Percentiles rank a stretch among this genome's conserved stretches.
phyloP scores from a whole-genome alignment of 2,329 filamentous ascomycete genomes.

The Paecilomyces variotii region DNA sequence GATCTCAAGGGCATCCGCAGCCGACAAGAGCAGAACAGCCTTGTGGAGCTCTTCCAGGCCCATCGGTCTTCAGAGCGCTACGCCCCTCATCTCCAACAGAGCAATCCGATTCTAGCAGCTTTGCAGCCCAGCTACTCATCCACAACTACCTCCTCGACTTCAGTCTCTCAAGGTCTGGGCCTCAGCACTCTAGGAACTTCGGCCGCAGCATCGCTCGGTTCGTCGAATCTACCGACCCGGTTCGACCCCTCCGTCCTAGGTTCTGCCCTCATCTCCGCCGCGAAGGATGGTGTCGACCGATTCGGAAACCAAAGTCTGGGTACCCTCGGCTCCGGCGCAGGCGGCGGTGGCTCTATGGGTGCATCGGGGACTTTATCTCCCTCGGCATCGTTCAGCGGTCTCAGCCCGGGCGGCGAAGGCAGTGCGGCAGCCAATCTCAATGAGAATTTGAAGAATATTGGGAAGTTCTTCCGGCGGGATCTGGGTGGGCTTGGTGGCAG shows the following conservation, averaged over 20 bases:
- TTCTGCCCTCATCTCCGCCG: slow-evolving; percentile 79
- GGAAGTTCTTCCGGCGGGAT: slow-evolving; percentile 90
- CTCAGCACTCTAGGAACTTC: slow-evolving; percentile 40
- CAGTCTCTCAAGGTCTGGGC: slow-evolving; percentile 36
- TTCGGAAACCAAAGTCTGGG: slow-evolving; percentile 57
- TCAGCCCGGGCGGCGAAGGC: slow-evolving; percentile 15
- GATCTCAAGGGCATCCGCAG: slow-evolving; percentile 84
- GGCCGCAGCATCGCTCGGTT: slow-evolving; percentile 34
- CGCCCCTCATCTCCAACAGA: slow-evolving; percentile 58
- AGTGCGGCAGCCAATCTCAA: slow-evolving; percentile 64
- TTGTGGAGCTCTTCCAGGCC: slow-evolving; percentile 85
- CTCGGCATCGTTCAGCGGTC: slow-evolving; percentile 10
- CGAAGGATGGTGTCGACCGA: slow-evolving; percentile 71
- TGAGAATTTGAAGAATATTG: slow-evolving; percentile 90
- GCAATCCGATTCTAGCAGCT: slow-evolving; percentile 62
- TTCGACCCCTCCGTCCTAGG: slow-evolving; percentile 81
- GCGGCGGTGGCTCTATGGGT: slow-evolving; percentile 23
- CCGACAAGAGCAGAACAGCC: slow-evolving; percentile 70
- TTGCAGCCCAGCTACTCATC: slow-evolving; percentile 35
- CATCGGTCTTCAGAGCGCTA: slow-evolving; percentile 62
- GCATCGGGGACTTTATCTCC: slow-evolving; percentile 2
- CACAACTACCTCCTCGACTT: slow-evolving; percentile 18
- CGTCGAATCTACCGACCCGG: slow-evolving; percentile 43
- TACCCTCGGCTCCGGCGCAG: slow-evolving; percentile 19
- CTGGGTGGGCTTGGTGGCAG: slow-evolving; percentile 66